Percentiles rank a stretch among this genome's conserved stretches.
Evolutionary conservation across 441 rosid genomes (phyloP).

Genomic region (California macrophylla): DNA sequence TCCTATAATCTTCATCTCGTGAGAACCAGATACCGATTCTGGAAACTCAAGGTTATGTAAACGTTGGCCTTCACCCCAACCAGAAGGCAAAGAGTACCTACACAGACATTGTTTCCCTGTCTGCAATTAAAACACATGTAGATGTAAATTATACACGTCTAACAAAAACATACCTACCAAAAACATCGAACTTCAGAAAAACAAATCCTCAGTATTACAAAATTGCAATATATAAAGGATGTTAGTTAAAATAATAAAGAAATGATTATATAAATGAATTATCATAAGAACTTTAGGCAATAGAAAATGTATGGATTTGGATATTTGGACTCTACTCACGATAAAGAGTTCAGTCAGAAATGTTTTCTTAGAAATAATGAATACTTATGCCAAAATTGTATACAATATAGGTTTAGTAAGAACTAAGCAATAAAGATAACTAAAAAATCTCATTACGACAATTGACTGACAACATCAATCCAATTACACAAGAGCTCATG

Average conservation of each 20-base stretch:
- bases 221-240: constrained; percentile 7
- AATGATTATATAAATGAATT: neutral
- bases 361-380: neutral
- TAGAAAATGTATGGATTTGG: neutral
- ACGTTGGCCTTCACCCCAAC: constrained; percentile 38
- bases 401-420: neutral
- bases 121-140: constrained; percentile 40
- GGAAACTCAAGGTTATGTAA: constrained; percentile 41
- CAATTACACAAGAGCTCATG: neutral
- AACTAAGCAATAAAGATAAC: neutral
- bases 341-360: neutral
- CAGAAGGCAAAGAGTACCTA: constrained; percentile 61
- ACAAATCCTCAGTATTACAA: neutral
- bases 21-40: constrained; percentile 38
- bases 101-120: constrained; percentile 90
- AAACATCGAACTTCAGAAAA: constrained; percentile 5
- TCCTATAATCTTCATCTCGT: constrained; percentile 58
- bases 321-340: neutral
- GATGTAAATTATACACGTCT: constrained; percentile 4
- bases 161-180: constrained; percentile 11
- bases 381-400: neutral
- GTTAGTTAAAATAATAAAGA: neutral
- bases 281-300: neutral
- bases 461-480: neutral
- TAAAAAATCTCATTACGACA: neutral